phyloP scores from a whole-genome alignment of 2,329 filamentous ascomycete species.

The Phialophora verrucosa region DNA sequence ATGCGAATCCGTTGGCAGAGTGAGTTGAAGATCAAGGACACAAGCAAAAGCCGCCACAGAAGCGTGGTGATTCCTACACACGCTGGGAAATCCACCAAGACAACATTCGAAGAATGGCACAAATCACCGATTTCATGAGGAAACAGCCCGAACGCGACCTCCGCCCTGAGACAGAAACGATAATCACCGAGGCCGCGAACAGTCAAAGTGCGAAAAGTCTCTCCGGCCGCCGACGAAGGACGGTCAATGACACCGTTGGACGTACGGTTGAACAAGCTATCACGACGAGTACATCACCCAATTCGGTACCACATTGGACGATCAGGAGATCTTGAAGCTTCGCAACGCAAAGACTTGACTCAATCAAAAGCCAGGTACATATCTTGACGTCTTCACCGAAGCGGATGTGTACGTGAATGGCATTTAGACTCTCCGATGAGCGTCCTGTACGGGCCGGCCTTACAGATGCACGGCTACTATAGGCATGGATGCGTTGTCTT shows the following conservation, averaged over 20 bases:
- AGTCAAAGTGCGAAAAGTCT: not conserved
- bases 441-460: conserved; percentile 4
- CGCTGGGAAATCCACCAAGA: not conserved
- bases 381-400: not conserved
- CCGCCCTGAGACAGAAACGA: not conserved
- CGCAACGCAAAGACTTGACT: not conserved
- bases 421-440: not conserved
- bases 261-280: not conserved
- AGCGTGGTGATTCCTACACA: not conserved
- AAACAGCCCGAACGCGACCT: not conserved
- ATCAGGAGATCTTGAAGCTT: not conserved
- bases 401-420: not conserved
- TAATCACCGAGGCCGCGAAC: not conserved
- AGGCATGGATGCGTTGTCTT: conserved; percentile 17
- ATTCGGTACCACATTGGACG: not conserved
- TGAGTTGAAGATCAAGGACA: conserved; percentile 43
- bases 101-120: not conserved
- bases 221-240: not conserved
- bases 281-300: not conserved
- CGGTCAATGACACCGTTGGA: not conserved
- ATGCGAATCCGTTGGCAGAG: conserved; percentile 69
- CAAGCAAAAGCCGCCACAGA: not conserved
- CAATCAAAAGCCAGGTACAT: not conserved
- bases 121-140: not conserved
- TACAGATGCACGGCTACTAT: not conserved